A percentile compares a stretch with the other conserved stretches of the same genome.
Evolutionary conservation across 306 rosid genomes (phyloP).

Genomic region (Pyrus betulifolia): DNA sequence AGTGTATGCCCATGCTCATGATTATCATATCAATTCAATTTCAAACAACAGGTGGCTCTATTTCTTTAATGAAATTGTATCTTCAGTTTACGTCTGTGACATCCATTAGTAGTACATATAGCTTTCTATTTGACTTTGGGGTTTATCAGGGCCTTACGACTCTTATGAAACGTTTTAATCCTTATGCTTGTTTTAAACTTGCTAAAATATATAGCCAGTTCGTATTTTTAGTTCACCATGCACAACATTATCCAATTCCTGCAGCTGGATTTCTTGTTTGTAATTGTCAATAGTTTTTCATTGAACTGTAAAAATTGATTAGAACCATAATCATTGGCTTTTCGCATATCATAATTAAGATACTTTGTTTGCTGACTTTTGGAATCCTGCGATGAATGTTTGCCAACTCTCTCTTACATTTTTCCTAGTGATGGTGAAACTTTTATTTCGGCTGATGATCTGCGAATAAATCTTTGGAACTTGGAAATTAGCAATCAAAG

Average conservation of each 20-base stretch:
- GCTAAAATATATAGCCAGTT: background rate
- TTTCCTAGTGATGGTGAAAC: conserved; percentile 87
- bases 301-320: background rate
- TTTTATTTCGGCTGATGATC: conserved; percentile 98
- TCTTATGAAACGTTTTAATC: background rate
- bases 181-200: background rate
- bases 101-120: background rate
- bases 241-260: background rate
- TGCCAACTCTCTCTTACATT: conserved; percentile 13
- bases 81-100: background rate
- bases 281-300: background rate
- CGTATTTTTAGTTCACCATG: background rate
- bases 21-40: conserved; percentile 95
- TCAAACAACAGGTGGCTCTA: conserved; percentile 84
- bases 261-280: background rate
- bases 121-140: background rate
- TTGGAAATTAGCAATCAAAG: conserved; percentile 97
- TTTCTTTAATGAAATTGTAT: conserved; percentile 6
- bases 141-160: background rate
- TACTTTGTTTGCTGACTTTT: background rate
- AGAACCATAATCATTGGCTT: background rate
- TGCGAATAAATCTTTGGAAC: conserved; percentile 98
- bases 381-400: conserved; percentile 6
- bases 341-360: background rate
- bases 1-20: conserved; percentile 98